Base-by-base conservation (phyloP, 192 early-diverging fungal species). In the Borealophlyctis nickersoniae region DNA sequence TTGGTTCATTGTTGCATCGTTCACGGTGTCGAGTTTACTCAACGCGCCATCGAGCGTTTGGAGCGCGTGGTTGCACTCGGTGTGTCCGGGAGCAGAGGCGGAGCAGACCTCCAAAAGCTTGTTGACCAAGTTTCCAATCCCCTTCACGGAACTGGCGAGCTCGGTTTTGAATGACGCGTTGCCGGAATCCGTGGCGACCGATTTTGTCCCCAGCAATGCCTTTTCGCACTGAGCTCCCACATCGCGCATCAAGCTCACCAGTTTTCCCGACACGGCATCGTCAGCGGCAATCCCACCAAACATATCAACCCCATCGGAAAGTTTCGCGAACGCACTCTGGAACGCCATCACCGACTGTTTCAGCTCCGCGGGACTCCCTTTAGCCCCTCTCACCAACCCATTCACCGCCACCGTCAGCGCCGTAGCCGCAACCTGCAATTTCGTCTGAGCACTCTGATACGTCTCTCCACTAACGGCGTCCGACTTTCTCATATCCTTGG, bases 61-160 rank as follows among this genome's bases (percentile, higher is more conserved):
- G 26, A 77, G 35, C 1, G 74, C 65, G 33, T 74, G 52, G 32
- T 83, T 80, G 69, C 77, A 83, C 36, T 82, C 70, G 13, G 60
- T 57, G 53, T 80, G 75, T 1, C 81, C 81, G 36, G 77, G 72
- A 2, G 77, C 74, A 28, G 73, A 54, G 13, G 60, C 64, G 0
- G 75, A 73, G 33, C 77, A 83, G 3, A 75, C 58, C 22, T 79
- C 77, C 13, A 77, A 52, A 13, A 80, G 32, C 22, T 56, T 33
- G 50, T 76, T 71, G 22, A 82, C 59, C 1, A 58, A 26, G 27
- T 82, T 73, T 24, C 69, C 64, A 2, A 82, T 56, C 1, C 32
- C 24, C 26, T 77, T 70, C 7, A 72, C 68, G 4, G 74, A 65
- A 9, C 24, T 51, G 23, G 79, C 53, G 0, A 83, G 58, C 50